Evolutionary conservation across 23 red algal genomes (phyloP).

Genomic region (Gracilaria vermiculophylla): DNA sequence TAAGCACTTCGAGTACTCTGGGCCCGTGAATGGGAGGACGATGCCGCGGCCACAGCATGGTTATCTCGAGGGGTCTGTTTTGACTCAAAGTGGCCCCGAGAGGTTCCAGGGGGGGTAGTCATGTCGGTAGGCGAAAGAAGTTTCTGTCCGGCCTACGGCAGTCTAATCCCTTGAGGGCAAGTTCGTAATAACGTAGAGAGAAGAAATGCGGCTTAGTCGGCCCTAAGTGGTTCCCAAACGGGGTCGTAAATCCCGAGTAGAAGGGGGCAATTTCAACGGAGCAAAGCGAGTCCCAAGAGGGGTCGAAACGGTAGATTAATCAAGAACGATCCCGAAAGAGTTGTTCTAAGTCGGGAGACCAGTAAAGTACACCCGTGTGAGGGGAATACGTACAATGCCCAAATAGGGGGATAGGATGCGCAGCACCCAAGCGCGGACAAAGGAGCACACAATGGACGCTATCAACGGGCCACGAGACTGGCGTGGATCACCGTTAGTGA

Average conservation of each 20-base stretch:
- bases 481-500: too few species aligned
- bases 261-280: too few species aligned
- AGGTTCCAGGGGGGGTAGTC: not conserved
- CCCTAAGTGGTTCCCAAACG: too few species aligned
- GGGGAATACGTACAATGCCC: too few species aligned
- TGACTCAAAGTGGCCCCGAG: not conserved
- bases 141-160: not conserved
- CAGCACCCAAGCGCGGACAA: too few species aligned
- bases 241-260: not conserved
- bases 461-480: too few species aligned
- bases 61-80: not conserved
- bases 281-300: not conserved
- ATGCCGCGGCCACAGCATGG: not conserved
- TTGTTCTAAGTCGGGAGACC: conserved; percentile 19
- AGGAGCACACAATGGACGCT: too few species aligned
- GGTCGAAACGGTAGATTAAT: not conserved
- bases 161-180: too few species aligned
- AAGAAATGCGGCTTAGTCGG: too few species aligned
- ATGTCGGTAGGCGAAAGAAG: not conserved
- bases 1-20: not conserved
- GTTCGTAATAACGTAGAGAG: too few species aligned
- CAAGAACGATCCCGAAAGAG: not conserved
- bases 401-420: too few species aligned
- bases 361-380: too few species aligned
- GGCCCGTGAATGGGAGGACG: not conserved